Percentiles rank a stretch among this genome's conserved stretches.
Evolutionary conservation across 352 stramenopile genomes (phyloP).

Genomic region (Pythium guiyangense): DNA sequence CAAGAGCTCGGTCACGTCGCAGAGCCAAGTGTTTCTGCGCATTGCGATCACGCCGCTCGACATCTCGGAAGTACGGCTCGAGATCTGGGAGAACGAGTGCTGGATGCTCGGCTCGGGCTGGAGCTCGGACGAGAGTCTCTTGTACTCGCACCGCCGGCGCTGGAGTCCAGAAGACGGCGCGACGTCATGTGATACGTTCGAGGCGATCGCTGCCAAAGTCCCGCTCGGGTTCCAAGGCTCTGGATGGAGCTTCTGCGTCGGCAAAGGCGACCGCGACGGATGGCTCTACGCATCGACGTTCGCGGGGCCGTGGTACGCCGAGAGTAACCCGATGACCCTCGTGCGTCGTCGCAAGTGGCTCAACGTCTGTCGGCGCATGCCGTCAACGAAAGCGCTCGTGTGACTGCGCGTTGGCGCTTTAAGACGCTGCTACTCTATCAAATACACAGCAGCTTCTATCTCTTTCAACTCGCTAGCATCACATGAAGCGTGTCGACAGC

Average conservation of each 20-base stretch:
- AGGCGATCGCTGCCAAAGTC: slow-evolving; percentile 15
- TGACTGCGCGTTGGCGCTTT: background rate
- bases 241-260: slow-evolving; percentile 25
- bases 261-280: slow-evolving; percentile 28
- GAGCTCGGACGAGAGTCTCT: slow-evolving; percentile 10
- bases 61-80: slow-evolving; percentile 15
- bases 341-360: slow-evolving; percentile 30
- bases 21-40: slow-evolving; percentile 16
- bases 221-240: slow-evolving; percentile 16
- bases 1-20: slow-evolving; percentile 3
- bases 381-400: background rate
- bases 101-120: slow-evolving; percentile 22
- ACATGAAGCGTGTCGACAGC: no score
- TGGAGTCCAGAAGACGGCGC: slow-evolving; percentile 25
- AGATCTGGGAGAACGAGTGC: slow-evolving; percentile 40
- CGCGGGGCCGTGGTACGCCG: slow-evolving; percentile 27
- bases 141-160: slow-evolving; percentile 12
- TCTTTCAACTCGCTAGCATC: no score
- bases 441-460: no score
- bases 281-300: slow-evolving; percentile 36
- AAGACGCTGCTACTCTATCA: no score
- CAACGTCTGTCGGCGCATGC: slow-evolving; percentile 5
- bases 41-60: slow-evolving; percentile 18
- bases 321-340: slow-evolving; percentile 12
- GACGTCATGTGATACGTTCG: slow-evolving; percentile 18